A percentile compares a stretch with the other conserved stretches of the same genome.
Conservation (phyloP, 768 basidiomycete species). For the Floccularia luteovirens region DNA sequence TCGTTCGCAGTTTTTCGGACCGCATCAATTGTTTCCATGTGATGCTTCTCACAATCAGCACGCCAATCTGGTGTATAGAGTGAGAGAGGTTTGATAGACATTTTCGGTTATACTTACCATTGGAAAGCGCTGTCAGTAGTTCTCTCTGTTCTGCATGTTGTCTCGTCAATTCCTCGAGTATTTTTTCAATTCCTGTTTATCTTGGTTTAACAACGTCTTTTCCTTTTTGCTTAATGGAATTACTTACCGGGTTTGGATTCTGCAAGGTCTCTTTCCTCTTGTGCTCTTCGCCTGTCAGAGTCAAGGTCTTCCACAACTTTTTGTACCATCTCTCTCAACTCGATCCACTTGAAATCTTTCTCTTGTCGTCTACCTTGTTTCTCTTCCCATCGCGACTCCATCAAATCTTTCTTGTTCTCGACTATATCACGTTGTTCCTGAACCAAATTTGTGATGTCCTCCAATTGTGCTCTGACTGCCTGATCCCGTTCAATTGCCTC, state of each 20-base stretch:
- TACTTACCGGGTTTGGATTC: slow-evolving; percentile 51
- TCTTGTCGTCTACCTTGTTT: slow-evolving; percentile 51
- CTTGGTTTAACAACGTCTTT: background rate
- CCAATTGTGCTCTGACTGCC: slow-evolving; percentile 49
- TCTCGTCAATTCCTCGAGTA: slow-evolving; percentile 49
- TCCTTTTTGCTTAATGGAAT: background rate
- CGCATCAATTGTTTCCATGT: slow-evolving; percentile 58
- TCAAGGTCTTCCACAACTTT: slow-evolving; percentile 51
- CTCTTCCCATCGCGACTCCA: slow-evolving; percentile 57
- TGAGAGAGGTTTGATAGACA: slow-evolving; percentile 4
- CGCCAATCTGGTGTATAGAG: slow-evolving; percentile 46
- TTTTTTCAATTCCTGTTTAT: slow-evolving; percentile 44
- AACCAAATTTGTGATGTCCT: slow-evolving; percentile 66
- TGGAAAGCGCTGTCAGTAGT: slow-evolving; percentile 43
- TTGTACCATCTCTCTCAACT: slow-evolving; percentile 54
- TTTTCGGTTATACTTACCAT: slow-evolving; percentile 35
- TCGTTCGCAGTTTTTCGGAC: slow-evolving; percentile 67
- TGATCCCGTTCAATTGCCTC: slow-evolving; percentile 58
- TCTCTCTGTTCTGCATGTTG: slow-evolving; percentile 58
- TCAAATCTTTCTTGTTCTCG: slow-evolving; percentile 48
- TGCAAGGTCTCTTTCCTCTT: slow-evolving; percentile 44
- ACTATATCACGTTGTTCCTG: slow-evolving; percentile 58
- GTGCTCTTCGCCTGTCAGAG: slow-evolving; percentile 38
- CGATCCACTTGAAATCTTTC: slow-evolving; percentile 50
- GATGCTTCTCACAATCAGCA: slow-evolving; percentile 55